These are phyloP conservation scores for Cinchona pubescens DNA, from an alignment of 257 asterid genomes.

Conservation along the genomic window DNA sequence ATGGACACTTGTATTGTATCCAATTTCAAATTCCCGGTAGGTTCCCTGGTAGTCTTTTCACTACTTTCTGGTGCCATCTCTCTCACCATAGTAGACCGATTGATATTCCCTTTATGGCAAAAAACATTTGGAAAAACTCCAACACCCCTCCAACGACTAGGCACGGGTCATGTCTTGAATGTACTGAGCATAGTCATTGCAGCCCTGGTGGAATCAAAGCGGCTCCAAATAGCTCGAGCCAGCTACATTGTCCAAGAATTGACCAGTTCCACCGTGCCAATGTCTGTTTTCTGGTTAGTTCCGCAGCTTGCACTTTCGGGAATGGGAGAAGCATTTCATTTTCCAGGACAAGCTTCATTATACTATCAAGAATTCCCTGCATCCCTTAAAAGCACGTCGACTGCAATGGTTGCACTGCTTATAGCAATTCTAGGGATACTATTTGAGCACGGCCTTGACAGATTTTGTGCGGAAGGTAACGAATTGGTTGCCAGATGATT, in stretches of 20 bases:
- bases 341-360: constrained; percentile 25
- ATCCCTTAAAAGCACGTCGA: constrained; percentile 29
- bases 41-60: constrained; percentile 19
- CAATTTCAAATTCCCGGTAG: constrained; percentile 20
- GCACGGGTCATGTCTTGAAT: constrained; percentile 24
- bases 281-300: constrained; percentile 30
- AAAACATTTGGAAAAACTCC: not conserved
- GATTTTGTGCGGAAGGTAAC: constrained; percentile 22
- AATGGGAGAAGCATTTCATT: constrained; percentile 28
- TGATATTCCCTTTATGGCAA: constrained; percentile 13
- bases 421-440: constrained; percentile 19
- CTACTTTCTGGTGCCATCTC: constrained; percentile 16
- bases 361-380: constrained; percentile 30
- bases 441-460: constrained; percentile 17
- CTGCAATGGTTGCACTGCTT: constrained; percentile 19
- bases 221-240: constrained; percentile 2
- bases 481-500: constrained; percentile 29
- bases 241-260: not conserved
- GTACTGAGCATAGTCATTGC: constrained; percentile 14
- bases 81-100: constrained; percentile 11
- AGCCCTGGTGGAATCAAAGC: constrained; percentile 24
- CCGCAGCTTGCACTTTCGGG: constrained; percentile 23
- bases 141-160: constrained; percentile 23
- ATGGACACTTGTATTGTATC: constrained; percentile 17
- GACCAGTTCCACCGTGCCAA: constrained; percentile 8